Evolutionary conservation across 106 monocot genomes (phyloP).

Genomic region (Acanthochlamys bracteata): DNA sequence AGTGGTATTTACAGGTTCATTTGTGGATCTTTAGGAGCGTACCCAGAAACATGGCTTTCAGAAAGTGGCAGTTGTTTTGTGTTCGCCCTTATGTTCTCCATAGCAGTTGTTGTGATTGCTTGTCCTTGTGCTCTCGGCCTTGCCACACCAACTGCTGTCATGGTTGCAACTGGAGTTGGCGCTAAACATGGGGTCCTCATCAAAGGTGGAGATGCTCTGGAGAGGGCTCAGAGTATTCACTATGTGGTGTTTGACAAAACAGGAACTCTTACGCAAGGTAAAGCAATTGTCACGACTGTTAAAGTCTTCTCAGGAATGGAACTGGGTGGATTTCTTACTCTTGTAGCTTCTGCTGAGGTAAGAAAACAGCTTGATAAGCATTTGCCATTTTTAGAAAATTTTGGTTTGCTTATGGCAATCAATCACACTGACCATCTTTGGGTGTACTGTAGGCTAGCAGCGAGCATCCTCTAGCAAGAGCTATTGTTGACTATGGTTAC

Average conservation of each 20-base stretch:
- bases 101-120: constrained; percentile 94
- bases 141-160: constrained; percentile 96
- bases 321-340: constrained; percentile 58
- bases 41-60: constrained; percentile 67
- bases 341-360: constrained; percentile 98
- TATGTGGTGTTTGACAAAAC: constrained; percentile 94
- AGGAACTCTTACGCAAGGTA: constrained; percentile 91
- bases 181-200: constrained; percentile 81
- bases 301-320: constrained; percentile 65
- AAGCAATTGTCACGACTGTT: constrained; percentile 58
- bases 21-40: constrained; percentile 77
- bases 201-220: constrained; percentile 97
- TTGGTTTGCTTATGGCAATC: background rate
- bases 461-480: constrained; percentile 90
- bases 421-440: constrained; percentile 16
- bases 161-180: constrained; percentile 98
- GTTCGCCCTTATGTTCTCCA: constrained; percentile 96
- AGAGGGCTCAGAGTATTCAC: constrained; percentile 71
- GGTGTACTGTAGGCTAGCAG: constrained; percentile 76
- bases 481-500: constrained; percentile 73
- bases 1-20: constrained; percentile 52
- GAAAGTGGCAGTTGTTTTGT: constrained; percentile 79
- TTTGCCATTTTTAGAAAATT: too few species aligned
- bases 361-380: constrained; percentile 1
- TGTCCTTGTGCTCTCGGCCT: constrained; percentile 98